Conservation (phyloP, 1,139 yeast genomes). For the Chernovozyma aurita region DNA sequence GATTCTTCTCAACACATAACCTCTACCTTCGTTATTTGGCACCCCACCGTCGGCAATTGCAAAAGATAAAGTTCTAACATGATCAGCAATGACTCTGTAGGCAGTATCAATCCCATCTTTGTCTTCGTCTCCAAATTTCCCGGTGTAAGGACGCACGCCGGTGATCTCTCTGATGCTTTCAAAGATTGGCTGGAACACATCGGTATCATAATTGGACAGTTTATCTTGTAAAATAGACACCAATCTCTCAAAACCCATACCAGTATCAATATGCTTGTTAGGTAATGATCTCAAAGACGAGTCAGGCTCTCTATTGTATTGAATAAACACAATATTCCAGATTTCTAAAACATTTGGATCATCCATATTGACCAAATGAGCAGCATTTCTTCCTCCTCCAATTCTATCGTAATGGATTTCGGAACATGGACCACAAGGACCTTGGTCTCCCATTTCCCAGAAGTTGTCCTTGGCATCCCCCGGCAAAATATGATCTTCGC, state of each 20-base stretch:
- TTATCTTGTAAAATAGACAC: conserved; percentile 92
- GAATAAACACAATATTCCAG: conserved; percentile 97
- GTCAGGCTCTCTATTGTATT: conserved; percentile 90
- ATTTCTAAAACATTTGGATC: conserved; percentile 97
- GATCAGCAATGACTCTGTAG: conserved; percentile 96
- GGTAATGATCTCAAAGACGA: conserved; percentile 81
- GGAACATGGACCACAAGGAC: conserved; percentile 99
- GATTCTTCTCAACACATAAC: conserved; percentile 94
- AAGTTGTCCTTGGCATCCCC: conserved; percentile 89
- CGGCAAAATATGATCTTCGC: conserved; percentile 87
- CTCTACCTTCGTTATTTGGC: conserved; percentile 98
- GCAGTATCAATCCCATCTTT: conserved; percentile 95
- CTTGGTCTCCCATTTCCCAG: conserved; percentile 99
- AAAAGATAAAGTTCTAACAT: conserved; percentile 92
- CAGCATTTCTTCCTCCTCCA: conserved; percentile 89
- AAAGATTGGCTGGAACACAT: conserved; percentile 88
- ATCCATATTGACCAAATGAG: conserved; percentile 85
- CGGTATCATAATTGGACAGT: conserved; percentile 92
- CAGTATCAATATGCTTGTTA: conserved; percentile 93
- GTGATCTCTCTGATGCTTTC: conserved; percentile 84
- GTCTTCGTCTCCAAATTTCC: conserved; percentile 91
- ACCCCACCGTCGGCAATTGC: conserved; percentile 99
- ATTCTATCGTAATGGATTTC: conserved; percentile 96
- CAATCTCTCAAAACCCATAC: conserved; percentile 97
- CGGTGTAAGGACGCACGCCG: conserved; percentile 85